These are phyloP conservation scores for Emergomyces africanus DNA, from an alignment of 2,329 filamentous ascomycete genomes.

Conservation along the genomic window DNA sequence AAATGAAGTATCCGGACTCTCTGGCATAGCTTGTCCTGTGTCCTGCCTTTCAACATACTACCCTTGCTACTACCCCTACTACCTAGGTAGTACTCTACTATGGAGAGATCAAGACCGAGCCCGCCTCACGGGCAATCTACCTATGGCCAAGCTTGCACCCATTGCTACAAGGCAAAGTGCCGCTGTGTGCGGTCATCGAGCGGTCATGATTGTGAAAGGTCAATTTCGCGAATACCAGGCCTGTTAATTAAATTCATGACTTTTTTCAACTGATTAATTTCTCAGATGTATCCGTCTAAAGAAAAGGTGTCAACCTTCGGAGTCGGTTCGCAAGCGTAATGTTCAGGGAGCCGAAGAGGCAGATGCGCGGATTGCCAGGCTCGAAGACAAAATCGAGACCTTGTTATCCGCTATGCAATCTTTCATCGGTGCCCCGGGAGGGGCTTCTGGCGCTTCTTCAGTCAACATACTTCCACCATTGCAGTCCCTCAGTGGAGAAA, in stretches of 20 bases:
- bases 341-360: constrained; percentile 16
- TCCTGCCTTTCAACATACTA: no score
- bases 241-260: not conserved
- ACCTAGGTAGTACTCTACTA: not conserved
- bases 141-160: constrained; percentile 19
- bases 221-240: not conserved
- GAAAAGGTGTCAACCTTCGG: constrained; percentile 23
- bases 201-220: constrained; percentile 18
- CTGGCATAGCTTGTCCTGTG: not conserved
- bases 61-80: no score
- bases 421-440: not conserved
- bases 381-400: constrained; percentile 23
- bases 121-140: constrained; percentile 6
- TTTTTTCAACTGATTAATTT: constrained; percentile 6
- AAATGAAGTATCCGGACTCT: not conserved
- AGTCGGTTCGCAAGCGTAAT: constrained; percentile 21
- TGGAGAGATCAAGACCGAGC: not conserved
- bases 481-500: not conserved
- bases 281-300: constrained; percentile 24
- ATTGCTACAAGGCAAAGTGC: constrained; percentile 22
- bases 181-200: constrained; percentile 15
- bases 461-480: not conserved
- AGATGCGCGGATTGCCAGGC: constrained; percentile 21
- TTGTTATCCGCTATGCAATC: not conserved
- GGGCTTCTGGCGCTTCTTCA: not conserved